Percentiles rank a stretch among this genome's conserved stretches.
phyloP scores from a whole-genome alignment of 106 monocot genomes.

The Allium fistulosum region DNA sequence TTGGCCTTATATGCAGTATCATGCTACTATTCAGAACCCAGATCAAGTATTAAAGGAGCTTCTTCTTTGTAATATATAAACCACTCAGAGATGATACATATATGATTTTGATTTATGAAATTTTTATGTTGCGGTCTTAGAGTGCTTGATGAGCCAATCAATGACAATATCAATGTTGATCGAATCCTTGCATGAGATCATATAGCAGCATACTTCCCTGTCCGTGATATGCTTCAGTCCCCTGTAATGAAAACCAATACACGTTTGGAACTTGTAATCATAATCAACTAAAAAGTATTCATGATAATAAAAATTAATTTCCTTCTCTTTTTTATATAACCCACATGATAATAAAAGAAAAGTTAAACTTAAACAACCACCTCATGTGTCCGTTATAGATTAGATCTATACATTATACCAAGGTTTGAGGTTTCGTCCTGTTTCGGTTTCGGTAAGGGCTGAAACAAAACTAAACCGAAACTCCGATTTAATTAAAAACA shows the following conservation, averaged over 20 bases:
- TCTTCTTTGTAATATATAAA: background rate
- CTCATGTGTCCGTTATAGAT: too few species aligned
- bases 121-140: constrained; percentile 26
- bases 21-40: background rate
- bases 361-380: background rate
- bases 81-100: too few species aligned
- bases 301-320: too few species aligned
- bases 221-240: constrained; percentile 33
- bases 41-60: background rate
- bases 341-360: constrained; percentile 2
- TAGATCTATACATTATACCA: too few species aligned
- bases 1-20: background rate
- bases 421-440: too few species aligned
- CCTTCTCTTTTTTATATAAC: background rate
- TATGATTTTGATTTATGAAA: background rate
- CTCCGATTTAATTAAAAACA: too few species aligned
- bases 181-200: constrained; percentile 63
- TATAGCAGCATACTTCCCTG: constrained; percentile 54
- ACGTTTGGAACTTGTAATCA: too few species aligned
- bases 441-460: too few species aligned
- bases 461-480: too few species aligned
- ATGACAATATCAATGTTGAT: constrained; percentile 51
- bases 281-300: too few species aligned
- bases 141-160: constrained; percentile 68
- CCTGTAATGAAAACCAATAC: constrained; percentile 1